Evolutionary conservation across 148 eudicot genomes (phyloP).

Genomic region (Camellia sinensis): DNA sequence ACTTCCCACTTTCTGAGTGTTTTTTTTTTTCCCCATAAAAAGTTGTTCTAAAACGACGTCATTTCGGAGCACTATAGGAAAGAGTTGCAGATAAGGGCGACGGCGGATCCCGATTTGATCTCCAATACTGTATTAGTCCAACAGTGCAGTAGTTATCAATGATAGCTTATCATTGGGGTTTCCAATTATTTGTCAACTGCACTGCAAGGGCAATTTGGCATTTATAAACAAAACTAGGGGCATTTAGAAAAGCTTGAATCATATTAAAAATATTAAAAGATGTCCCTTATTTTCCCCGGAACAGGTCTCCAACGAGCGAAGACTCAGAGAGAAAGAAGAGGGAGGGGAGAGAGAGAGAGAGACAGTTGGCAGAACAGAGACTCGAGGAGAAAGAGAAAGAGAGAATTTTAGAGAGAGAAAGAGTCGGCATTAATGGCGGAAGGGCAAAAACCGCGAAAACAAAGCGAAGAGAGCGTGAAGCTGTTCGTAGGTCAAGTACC

Average conservation of each 20-base stretch:
- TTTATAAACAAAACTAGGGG: neutral
- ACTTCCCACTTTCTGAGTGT: no score
- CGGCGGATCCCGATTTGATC: no score
- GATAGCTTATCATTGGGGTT: neutral
- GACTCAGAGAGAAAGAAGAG: slow-evolving; percentile 31
- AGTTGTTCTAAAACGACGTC: no score
- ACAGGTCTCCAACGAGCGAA: slow-evolving; percentile 23
- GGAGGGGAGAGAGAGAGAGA: slow-evolving; percentile 15
- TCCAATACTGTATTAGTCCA: neutral
- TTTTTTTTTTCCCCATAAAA: no score
- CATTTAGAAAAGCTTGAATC: neutral
- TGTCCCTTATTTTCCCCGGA: slow-evolving; percentile 31
- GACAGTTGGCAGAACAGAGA: neutral
- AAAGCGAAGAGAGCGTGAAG: slow-evolving; percentile 85
- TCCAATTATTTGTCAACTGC: slow-evolving; percentile 4
- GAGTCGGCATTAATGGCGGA: slow-evolving; percentile 58
- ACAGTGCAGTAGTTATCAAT: neutral
- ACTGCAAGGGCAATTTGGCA: slow-evolving; percentile 14
- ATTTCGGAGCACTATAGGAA: no score
- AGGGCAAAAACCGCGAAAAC: slow-evolving; percentile 27
- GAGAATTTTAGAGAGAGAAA: slow-evolving; percentile 30
- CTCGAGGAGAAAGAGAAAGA: slow-evolving; percentile 14
- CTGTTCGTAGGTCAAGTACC: slow-evolving; percentile 98
- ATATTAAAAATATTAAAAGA: slow-evolving; percentile 26
- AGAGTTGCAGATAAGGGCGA: no score